A percentile compares a stretch with the other conserved stretches of the same genome.
phyloP scores from a whole-genome alignment of 768 basidiomycete genomes.

The Cantharellus cinnabarinus region DNA sequence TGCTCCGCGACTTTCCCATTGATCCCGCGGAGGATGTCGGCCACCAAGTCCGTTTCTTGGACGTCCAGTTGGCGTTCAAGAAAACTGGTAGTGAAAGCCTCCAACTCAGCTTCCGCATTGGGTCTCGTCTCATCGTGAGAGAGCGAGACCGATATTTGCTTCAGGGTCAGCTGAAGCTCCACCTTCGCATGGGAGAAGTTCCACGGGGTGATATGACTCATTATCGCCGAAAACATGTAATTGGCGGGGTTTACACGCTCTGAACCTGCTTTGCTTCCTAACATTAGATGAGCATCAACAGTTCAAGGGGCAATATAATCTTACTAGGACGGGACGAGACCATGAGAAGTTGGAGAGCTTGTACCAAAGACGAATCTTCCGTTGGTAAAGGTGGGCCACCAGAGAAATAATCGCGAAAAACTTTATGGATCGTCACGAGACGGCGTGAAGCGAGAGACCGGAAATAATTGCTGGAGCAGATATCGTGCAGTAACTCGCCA shows the following conservation, averaged over 20 bases:
- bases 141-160: conserved; percentile 51
- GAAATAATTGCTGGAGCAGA: conserved; percentile 48
- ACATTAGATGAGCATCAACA: no score
- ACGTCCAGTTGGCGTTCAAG: conserved; percentile 55
- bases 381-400: no score
- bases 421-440: conserved; percentile 28
- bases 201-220: conserved; percentile 60
- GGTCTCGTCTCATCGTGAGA: conserved; percentile 22
- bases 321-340: no score
- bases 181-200: conserved; percentile 65
- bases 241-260: not conserved
- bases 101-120: conserved; percentile 35
- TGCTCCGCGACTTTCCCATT: conserved; percentile 33
- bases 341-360: no score
- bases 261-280: not conserved
- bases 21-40: conserved; percentile 59
- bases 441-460: conserved; percentile 53
- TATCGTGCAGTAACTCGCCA: conserved; percentile 30
- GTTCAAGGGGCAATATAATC: no score
- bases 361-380: no score
- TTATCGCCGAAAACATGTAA: conserved; percentile 35
- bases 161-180: conserved; percentile 53
- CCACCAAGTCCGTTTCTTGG: conserved; percentile 66
- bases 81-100: conserved; percentile 42
- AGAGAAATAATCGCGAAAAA: not conserved